Conservation (phyloP, 2,329 filamentous ascomycete species). For the Arthrobotrys conoides region DNA sequence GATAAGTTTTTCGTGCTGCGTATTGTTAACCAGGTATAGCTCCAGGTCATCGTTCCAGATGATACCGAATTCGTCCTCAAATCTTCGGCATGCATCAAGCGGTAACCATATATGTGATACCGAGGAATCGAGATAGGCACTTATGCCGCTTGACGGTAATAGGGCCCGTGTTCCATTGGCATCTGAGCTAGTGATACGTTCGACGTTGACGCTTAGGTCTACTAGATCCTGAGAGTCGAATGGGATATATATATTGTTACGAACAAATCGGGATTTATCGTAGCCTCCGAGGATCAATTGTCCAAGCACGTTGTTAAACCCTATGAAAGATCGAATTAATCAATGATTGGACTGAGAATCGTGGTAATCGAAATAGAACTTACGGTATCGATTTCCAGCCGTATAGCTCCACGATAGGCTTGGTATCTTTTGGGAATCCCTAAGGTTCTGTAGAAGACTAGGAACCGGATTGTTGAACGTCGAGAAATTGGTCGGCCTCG, state of each 20-base stretch:
- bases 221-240: conserved; percentile 64
- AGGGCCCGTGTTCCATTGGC: conserved; percentile 62
- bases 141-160: conserved; percentile 63
- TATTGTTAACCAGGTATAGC: conserved; percentile 66
- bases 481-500: conserved; percentile 31
- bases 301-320: conserved; percentile 7
- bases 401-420: conserved; percentile 45
- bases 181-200: conserved; percentile 63
- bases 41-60: conserved; percentile 66
- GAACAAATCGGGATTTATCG: conserved; percentile 65
- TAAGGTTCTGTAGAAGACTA: conserved; percentile 27
- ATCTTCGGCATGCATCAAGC: conserved; percentile 65
- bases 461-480: conserved; percentile 39
- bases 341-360: background rate
- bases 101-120: conserved; percentile 68
- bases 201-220: conserved; percentile 65
- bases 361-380: background rate
- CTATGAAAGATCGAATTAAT: background rate
- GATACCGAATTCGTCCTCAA: conserved; percentile 67
- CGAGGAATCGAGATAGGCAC: conserved; percentile 67
- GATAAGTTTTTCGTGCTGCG: conserved; percentile 29
- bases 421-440: conserved; percentile 1
- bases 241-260: conserved; percentile 64
- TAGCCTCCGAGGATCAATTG: conserved; percentile 65
- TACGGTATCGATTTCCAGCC: conserved; percentile 38